Conservation (phyloP, 1,139 yeast genomes). For the Debaryomyces robertsiae region DNA sequence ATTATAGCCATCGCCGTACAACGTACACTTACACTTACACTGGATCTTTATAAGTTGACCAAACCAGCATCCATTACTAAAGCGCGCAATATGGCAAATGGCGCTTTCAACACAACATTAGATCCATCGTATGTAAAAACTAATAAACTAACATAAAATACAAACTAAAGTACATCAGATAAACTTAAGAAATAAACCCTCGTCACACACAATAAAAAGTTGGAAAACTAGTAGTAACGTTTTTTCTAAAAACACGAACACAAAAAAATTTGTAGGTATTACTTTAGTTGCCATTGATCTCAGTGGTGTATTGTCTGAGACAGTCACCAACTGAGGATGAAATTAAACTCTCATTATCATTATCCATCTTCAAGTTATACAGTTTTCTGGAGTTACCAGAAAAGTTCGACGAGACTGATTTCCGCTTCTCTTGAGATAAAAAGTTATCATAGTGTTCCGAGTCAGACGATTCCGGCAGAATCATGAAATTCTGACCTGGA, state of each 20-base stretch:
- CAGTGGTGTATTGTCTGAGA: constrained; percentile 41
- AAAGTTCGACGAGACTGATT: constrained; percentile 12
- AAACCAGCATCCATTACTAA: no score
- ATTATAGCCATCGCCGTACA: no score
- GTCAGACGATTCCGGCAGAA: constrained; percentile 35
- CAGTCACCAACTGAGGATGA: constrained; percentile 45
- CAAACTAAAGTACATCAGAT: constrained; percentile 8
- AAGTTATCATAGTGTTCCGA: constrained; percentile 17
- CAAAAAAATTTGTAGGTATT: not conserved
- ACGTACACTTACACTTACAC: no score
- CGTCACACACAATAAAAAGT: constrained; percentile 3
- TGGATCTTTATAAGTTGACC: no score
- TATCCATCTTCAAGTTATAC: constrained; percentile 6
- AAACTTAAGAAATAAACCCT: constrained; percentile 4
- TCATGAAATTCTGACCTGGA: constrained; percentile 24
- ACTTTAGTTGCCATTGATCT: constrained; percentile 32
- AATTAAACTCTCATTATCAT: constrained; percentile 36
- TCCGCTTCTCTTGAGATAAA: constrained; percentile 13
- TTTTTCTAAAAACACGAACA: not conserved
- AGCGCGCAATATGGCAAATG: no score
- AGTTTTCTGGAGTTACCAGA: constrained; percentile 8
- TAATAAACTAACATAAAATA: constrained; percentile 6
- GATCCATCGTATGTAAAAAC: not conserved
- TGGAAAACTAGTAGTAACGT: constrained; percentile 2
- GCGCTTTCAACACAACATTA: no score